phyloP scores from a whole-genome alignment of 306 rosid species.

The Dalbergia cultrata region DNA sequence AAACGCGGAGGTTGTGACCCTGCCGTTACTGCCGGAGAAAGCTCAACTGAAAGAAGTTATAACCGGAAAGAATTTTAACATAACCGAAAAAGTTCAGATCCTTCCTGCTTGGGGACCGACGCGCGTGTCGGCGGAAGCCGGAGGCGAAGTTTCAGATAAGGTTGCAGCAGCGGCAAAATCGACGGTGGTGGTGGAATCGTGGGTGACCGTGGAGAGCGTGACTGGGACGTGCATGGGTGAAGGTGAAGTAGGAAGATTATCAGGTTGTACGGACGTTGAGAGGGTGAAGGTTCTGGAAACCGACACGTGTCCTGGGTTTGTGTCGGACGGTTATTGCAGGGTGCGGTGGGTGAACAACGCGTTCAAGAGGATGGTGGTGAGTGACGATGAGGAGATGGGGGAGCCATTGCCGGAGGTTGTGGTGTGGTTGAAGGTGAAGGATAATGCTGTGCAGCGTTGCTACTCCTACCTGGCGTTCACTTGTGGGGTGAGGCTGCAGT shows the following conservation, averaged over 20 bases:
- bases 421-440: conserved; percentile 58
- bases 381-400: neutral
- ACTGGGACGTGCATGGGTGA: conserved; percentile 76
- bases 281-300: conserved; percentile 62
- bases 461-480: conserved; percentile 53
- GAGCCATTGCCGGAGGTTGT: neutral
- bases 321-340: conserved; percentile 65
- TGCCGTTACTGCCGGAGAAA: conserved; percentile 70
- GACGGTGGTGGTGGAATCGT: conserved; percentile 51
- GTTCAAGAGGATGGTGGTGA: conserved; percentile 70
- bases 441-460: conserved; percentile 38
- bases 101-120: no score
- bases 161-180: neutral
- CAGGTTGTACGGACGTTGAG: conserved; percentile 74
- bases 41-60: neutral
- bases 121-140: neutral
- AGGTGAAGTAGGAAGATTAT: conserved; percentile 13
- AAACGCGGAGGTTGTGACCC: conserved; percentile 43
- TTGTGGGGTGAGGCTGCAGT: conserved; percentile 66
- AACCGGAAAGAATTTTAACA: no score
- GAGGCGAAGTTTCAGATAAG: conserved; percentile 4
- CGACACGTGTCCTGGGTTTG: conserved; percentile 92
- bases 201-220: conserved; percentile 89
- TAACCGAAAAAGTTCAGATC: no score
- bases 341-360: conserved; percentile 83